phyloP scores from a whole-genome alignment of 2,329 filamentous ascomycete species.

The Ascochyta lentis region DNA sequence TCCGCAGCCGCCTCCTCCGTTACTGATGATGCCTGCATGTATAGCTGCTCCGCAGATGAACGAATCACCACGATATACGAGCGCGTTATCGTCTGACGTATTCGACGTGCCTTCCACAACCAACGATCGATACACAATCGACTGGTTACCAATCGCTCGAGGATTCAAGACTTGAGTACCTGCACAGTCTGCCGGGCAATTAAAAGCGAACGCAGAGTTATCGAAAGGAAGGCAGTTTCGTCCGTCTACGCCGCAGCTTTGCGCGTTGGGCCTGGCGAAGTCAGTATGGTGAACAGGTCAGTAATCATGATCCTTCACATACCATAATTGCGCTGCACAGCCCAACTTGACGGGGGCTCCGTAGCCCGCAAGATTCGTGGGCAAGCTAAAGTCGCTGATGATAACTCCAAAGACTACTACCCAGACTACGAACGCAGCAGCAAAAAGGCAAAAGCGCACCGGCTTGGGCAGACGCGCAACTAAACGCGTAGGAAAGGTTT shows the following conservation, averaged over 20 bases:
- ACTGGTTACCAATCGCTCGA: constrained; percentile 62
- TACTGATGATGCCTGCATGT: constrained; percentile 41
- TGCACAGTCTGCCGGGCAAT: constrained; percentile 63
- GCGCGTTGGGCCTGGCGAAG: constrained; percentile 36
- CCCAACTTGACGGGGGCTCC: constrained; percentile 70
- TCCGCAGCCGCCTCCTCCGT: constrained; percentile 44
- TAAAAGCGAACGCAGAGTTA: constrained; percentile 59
- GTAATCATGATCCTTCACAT: constrained; percentile 20
- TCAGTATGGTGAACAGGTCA: constrained; percentile 4
- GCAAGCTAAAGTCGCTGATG: constrained; percentile 65
- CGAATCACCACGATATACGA: constrained; percentile 46
- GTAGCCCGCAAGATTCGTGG: constrained; percentile 69
- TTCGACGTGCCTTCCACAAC: constrained; percentile 68
- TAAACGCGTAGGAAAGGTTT: constrained; percentile 68
- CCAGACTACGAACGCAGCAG: constrained; percentile 69
- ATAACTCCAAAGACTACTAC: constrained; percentile 71
- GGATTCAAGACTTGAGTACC: constrained; percentile 57
- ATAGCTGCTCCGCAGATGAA: constrained; percentile 49
- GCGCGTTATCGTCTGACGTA: constrained; percentile 16
- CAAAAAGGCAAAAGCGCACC: constrained; percentile 63
- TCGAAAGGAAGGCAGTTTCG: constrained; percentile 63
- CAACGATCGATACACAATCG: constrained; percentile 68
- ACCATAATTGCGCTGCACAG: constrained; percentile 74
- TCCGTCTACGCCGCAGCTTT: constrained; percentile 60
- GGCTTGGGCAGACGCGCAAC: constrained; percentile 65